Conservation (phyloP, 1,284 basidiomycete genomes). For the Ceratobasidium sp. region DNA sequence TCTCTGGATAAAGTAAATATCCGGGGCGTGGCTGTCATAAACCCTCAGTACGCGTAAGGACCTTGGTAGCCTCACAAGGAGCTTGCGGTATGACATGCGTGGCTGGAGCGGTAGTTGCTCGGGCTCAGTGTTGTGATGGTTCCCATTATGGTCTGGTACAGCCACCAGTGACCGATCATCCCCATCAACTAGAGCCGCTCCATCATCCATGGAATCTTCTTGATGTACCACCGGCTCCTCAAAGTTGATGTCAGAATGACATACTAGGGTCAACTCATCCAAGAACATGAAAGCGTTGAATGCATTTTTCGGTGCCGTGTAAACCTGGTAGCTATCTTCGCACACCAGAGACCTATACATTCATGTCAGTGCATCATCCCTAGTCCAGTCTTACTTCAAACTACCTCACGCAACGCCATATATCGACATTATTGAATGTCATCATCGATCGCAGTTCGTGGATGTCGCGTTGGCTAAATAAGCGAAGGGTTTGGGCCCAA, state of each 20-base stretch:
- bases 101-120: background rate
- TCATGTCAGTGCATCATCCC: background rate
- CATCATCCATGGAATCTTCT: background rate
- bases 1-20: slow-evolving; percentile 20
- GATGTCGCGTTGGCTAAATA: background rate
- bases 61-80: background rate
- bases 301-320: background rate
- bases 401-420: background rate
- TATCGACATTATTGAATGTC: background rate
- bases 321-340: background rate
- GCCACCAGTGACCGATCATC: too few relatives aligned
- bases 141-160: too few relatives aligned
- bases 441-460: background rate
- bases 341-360: slow-evolving; percentile 5
- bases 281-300: background rate
- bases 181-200: too few relatives aligned
- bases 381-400: background rate
- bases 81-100: slow-evolving; percentile 21
- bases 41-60: slow-evolving; percentile 4
- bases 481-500: background rate
- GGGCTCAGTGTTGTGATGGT: background rate
- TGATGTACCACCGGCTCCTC: background rate
- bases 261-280: slow-evolving; percentile 1
- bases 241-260: slow-evolving; percentile 27
- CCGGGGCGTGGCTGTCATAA: slow-evolving; percentile 25